phyloP scores from a whole-genome alignment of 495 filamentous ascomycete species.

The Astrocystis sublimbata region DNA sequence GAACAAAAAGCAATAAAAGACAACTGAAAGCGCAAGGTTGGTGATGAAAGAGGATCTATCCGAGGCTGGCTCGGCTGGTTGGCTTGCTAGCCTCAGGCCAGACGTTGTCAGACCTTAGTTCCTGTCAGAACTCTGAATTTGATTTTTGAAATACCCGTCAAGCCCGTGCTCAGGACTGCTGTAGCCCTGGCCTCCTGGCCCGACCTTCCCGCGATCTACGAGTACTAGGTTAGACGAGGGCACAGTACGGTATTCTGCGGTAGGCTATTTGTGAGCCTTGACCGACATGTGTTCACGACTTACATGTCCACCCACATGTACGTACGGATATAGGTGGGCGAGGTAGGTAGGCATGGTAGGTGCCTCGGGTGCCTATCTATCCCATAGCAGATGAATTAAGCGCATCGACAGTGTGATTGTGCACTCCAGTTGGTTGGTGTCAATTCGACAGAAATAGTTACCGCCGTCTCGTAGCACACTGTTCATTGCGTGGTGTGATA shows the following conservation, averaged over 20 bases:
- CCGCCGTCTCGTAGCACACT: not conserved
- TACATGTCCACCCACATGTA: not conserved
- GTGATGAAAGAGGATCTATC: slow-evolving; percentile 21
- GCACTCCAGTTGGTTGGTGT: not conserved
- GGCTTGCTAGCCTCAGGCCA: not conserved
- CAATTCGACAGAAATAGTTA: not conserved
- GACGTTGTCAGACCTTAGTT: slow-evolving; percentile 14
- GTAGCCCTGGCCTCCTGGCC: slow-evolving; percentile 4
- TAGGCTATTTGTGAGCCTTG: not conserved
- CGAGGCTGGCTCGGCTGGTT: not conserved
- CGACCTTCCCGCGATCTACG: slow-evolving; percentile 7
- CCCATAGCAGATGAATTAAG: not conserved
- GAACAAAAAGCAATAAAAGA: not conserved
- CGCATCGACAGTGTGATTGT: not conserved
- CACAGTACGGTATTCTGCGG: not conserved
- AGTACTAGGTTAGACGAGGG: too few species aligned
- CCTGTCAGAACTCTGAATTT: slow-evolving; percentile 17
- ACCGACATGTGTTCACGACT: not conserved
- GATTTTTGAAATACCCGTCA: slow-evolving; percentile 8
- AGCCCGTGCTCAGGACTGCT: too few species aligned
- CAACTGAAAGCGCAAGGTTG: slow-evolving; percentile 13
- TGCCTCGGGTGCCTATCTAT: too few species aligned
- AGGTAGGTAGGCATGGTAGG: too few species aligned
- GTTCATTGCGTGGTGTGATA: slow-evolving; percentile 5
- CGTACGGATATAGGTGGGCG: too few species aligned